phyloP scores from a whole-genome alignment of 2,329 filamentous ascomycete species.

The Calonectria ilicicola region DNA sequence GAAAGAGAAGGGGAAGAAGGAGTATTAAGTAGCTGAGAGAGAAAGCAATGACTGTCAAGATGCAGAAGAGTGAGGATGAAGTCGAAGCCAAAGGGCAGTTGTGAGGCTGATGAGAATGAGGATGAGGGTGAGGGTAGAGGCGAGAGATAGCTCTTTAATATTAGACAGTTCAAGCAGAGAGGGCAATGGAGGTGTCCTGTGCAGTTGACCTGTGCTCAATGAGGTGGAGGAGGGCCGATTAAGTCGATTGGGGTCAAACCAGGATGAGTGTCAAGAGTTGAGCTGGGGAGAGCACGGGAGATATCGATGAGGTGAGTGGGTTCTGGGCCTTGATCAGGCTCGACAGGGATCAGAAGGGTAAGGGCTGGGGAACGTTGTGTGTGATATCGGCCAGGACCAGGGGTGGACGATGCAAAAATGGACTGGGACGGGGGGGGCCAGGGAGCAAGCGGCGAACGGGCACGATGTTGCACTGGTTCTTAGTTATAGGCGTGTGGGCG shows the following conservation, averaged over 20 bases:
- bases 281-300: constrained; percentile 23
- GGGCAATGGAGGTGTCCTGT: constrained; percentile 15
- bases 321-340: constrained; percentile 27
- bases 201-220: constrained; percentile 22
- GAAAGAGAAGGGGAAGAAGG: constrained; percentile 7
- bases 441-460: constrained; percentile 27
- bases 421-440: constrained; percentile 23
- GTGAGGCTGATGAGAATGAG: constrained; percentile 10
- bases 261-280: constrained; percentile 19
- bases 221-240: constrained; percentile 25
- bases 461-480: constrained; percentile 40
- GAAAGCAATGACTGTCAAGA: background rate
- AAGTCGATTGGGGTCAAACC: constrained; percentile 20
- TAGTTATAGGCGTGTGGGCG: constrained; percentile 38
- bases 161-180: constrained; percentile 2
- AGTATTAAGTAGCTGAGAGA: constrained; percentile 20
- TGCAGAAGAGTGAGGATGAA: constrained; percentile 9
- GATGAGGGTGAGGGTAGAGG: constrained; percentile 19
- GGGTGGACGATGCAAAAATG: constrained; percentile 22
- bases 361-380: constrained; percentile 26
- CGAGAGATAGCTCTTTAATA: constrained; percentile 20
- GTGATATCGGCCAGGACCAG: constrained; percentile 27
- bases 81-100: constrained; percentile 8
- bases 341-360: constrained; percentile 27
- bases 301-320: constrained; percentile 27